Base-by-base conservation (phyloP, 805 yeast genomes). In the Kazachstania bromeliacearum region DNA sequence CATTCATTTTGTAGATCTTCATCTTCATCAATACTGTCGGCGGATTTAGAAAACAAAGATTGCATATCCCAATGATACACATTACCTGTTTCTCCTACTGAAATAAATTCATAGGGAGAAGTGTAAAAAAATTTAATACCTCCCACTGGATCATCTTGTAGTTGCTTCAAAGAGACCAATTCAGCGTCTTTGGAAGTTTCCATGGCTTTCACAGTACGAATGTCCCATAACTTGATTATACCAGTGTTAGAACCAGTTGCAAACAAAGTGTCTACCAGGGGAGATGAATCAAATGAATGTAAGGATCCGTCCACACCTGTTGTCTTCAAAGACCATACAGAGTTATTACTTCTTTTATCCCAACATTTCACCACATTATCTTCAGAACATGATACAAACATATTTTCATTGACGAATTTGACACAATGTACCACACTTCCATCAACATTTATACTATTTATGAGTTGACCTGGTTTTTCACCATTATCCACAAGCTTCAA, bases 61-160 rank as follows among this genome's bases (percentile, higher is more conserved):
- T 62, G 67, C 13, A 50, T 21, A 38, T 53, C 52, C 63, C 63
- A 58, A 18, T 55, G 60, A 35, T 53, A 57, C 7, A 58, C 52
- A 28, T 50, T 52, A 12, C 63, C 63, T 8, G 45, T 35, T 2
- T 39, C 41, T 15, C 60, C 59, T 15, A 55, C 51, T 4, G 60
- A 37, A 19, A 58, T 33, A 26, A 58, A 44, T 21, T 51, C 48
- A 7, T 47, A 43, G 6, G 60, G 47, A 3, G 48, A 44, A 3
- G 45, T 40, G 8, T 39, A 35, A 1, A 56, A 53, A 35, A 54
- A 53, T 31, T 43, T 41, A 6, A 57, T 40, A 29, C 50, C 54
- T 2, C 37, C 46, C 5, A 55, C 55, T 5, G 46, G 41, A 30
- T 53, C 59, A 2, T 42, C 46, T 12, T 50, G 50, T 4, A 48